Evolutionary conservation across 345 rosid species (phyloP), one percentile per base, ranked within the genome.

Genomic region (Camelina laxa): DNA sequence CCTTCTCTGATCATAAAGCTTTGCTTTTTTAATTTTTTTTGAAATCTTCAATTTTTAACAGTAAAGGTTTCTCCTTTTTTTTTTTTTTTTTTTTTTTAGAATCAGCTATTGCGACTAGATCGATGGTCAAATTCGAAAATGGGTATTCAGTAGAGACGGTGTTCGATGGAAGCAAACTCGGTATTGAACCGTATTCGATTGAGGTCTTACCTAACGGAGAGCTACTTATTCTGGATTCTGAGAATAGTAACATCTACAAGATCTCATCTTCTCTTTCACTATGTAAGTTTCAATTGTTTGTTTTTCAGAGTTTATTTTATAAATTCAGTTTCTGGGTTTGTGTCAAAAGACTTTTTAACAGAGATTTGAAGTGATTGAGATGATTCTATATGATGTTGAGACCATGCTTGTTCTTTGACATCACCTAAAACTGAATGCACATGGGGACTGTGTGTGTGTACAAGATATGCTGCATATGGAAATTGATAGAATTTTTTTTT

Each of bases 101-200:
- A 41, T 65, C 81, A 92, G 97, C 94, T 2, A 81, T 92, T 79
- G 61, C 91, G 9, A 88, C 90, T 60, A 94, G 96, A 77, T 91
- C 99, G 61, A 81, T 84, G 94, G 87, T 96, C 93, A 96, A 89
- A 83, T 96, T 87, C 27, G 99, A 96, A 80, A 74, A 89, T 80
- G 99, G 99, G n/a, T 96, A 90, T 70, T 60, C 84, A 31, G 99
- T 96, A 63, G 99, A 96, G 81, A 96, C 99, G 0, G 97, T 96
- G 70, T 92, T 96, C 77, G 99, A 96, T 64, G 99, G 99, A 70
- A 96, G 99, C 76, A 96, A 92, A 72, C 96, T 92, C 24, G 98
- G 98, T 39, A 82, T 92, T 41, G 99, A 92, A 79, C 99, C 99
- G 27, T 82, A 86, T 75, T 78, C 94, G 0, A 86, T 96, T 17